Evolutionary conservation across 139 green algal genomes (phyloP).

Genomic region (Choricystis sp.): DNA sequence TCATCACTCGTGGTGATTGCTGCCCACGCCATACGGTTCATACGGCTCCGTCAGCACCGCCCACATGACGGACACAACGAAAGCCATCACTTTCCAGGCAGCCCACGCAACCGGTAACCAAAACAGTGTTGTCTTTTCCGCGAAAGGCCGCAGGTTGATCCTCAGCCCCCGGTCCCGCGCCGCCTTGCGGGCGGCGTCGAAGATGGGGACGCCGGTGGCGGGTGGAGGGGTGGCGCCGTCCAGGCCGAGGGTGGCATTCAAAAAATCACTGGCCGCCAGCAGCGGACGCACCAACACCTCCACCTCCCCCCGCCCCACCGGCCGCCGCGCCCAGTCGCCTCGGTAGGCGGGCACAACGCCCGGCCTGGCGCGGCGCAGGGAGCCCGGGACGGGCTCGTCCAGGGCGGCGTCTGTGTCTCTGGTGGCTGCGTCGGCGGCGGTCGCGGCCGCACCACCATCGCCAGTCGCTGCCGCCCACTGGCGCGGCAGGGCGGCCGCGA

Average conservation of each 20-base stretch:
- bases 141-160: neutral
- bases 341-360: neutral
- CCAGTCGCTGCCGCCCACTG: too few species aligned
- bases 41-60: neutral
- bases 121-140: neutral
- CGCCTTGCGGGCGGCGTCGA: neutral
- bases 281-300: neutral
- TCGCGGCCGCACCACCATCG: too few species aligned
- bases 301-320: neutral
- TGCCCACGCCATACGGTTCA: too few species aligned
- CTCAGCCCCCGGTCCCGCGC: too few species aligned
- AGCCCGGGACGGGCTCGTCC: too few species aligned
- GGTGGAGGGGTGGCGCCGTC: too few species aligned
- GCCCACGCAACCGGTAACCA: neutral
- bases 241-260: neutral
- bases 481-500: too few species aligned
- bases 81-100: neutral
- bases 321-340: neutral
- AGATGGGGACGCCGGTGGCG: too few species aligned
- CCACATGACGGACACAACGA: neutral
- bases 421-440: too few species aligned
- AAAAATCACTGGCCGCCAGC: neutral
- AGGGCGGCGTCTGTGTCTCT: too few species aligned
- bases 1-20: too few species aligned
- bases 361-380: neutral